phyloP scores from a whole-genome alignment of 1,139 yeast species.

The Sugiyamaella pinicola region DNA sequence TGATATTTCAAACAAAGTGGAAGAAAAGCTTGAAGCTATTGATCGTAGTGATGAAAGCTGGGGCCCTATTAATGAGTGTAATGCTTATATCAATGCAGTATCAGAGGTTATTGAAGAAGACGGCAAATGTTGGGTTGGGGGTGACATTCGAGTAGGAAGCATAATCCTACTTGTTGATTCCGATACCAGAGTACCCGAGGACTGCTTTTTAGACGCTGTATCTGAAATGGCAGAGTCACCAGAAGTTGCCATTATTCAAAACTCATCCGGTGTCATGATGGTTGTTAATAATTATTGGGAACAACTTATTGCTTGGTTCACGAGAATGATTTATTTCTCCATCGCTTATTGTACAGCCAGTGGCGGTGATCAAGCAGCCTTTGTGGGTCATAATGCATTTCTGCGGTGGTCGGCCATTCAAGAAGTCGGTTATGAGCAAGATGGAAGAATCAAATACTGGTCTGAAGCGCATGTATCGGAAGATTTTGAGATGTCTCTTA shows the following conservation, averaged over 20 bases:
- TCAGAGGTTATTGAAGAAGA: neutral
- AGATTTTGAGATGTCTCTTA: neutral
- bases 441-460: neutral
- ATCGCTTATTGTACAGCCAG: neutral
- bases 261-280: conserved; percentile 1
- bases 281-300: neutral
- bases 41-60: neutral
- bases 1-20: neutral
- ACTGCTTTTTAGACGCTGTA: neutral
- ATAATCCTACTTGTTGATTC: neutral
- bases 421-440: neutral
- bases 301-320: conserved; percentile 2
- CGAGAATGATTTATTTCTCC: neutral
- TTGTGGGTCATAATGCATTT: conserved; percentile 1
- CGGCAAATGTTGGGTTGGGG: neutral
- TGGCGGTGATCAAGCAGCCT: neutral
- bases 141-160: neutral
- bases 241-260: conserved; percentile 1
- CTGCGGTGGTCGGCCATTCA: neutral
- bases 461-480: neutral
- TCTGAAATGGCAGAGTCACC: neutral
- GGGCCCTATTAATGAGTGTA: neutral
- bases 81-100: neutral
- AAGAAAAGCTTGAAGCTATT: neutral
- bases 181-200: neutral